A percentile compares a stretch with the other conserved stretches of the same genome.
Conservation (phyloP, 2,329 filamentous ascomycete species). For the Fusarium succisae region DNA sequence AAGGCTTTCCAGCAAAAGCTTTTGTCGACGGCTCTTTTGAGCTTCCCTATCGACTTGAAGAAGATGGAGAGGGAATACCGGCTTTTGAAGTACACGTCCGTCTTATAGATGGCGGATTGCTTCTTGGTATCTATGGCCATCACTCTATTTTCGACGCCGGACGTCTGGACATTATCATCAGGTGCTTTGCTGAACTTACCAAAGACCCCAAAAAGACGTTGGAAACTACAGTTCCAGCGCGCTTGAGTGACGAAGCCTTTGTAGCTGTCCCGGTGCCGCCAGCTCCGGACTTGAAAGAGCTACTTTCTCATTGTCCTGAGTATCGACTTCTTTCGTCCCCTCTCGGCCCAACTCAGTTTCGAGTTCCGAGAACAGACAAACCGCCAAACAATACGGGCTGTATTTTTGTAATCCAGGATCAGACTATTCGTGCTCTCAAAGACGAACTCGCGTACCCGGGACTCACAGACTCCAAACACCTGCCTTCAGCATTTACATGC, state of each 20-base stretch:
- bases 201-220: fast-evolving
- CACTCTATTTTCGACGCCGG: background rate
- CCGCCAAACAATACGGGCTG: fast-evolving
- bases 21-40: background rate
- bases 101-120: background rate
- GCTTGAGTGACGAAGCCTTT: fast-evolving
- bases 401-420: background rate
- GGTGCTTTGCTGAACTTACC: background rate
- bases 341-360: background rate
- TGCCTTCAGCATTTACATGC: background rate
- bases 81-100: background rate
- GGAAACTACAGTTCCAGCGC: fast-evolving
- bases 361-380: background rate
- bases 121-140: background rate
- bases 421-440: background rate
- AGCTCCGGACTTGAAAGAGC: background rate
- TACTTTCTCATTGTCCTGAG: background rate
- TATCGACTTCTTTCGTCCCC: background rate
- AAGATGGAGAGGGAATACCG: background rate
- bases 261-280: fast-evolving
- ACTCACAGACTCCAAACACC: background rate
- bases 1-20: background rate
- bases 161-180: background rate
- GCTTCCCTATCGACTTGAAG: background rate
- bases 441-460: background rate